Evolutionary conservation across 1,284 basidiomycete species (phyloP).

Genomic region (Ustanciosporium gigantosporum): DNA sequence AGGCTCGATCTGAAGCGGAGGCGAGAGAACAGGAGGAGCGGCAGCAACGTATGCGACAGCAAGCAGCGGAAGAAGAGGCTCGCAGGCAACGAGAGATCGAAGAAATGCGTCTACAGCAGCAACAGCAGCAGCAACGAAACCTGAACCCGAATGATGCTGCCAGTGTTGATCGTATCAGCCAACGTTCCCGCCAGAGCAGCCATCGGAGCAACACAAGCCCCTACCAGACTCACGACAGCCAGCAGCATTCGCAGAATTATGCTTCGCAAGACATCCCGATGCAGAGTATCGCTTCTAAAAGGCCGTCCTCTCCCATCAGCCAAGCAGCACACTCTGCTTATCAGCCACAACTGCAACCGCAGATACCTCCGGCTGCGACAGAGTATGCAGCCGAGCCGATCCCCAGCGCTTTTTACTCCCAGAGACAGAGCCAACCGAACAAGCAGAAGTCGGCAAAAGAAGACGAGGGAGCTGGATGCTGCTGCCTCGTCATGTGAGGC

Average conservation of each 20-base stretch:
- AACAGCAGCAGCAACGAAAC: not conserved
- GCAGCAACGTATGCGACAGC: not conserved
- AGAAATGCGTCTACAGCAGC: constrained; percentile 2
- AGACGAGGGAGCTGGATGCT: constrained; percentile 18
- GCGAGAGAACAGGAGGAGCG: constrained; percentile 6
- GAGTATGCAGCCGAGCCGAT: not conserved
- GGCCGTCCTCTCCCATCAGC: not conserved
- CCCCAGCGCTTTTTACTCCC: too few species aligned
- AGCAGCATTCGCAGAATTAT: not conserved
- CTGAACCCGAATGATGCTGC: not conserved
- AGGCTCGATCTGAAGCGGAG: constrained; percentile 1
- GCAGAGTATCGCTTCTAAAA: too few species aligned
- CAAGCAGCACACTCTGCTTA: not conserved
- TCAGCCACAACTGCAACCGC: not conserved
- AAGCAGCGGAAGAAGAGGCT: not conserved
- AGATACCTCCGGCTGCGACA: not conserved
- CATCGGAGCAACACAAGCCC: too few species aligned
- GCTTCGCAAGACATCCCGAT: not conserved
- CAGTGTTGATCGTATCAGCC: not conserved
- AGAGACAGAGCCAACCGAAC: too few species aligned
- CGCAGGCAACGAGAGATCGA: not conserved
- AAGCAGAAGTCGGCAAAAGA: too few species aligned
- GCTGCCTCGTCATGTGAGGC: constrained; percentile 37
- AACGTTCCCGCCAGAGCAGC: not conserved
- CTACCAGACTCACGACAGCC: not conserved